Base-by-base conservation (phyloP, 108 stramenopile species). In the Chaetoceros muelleri region DNA sequence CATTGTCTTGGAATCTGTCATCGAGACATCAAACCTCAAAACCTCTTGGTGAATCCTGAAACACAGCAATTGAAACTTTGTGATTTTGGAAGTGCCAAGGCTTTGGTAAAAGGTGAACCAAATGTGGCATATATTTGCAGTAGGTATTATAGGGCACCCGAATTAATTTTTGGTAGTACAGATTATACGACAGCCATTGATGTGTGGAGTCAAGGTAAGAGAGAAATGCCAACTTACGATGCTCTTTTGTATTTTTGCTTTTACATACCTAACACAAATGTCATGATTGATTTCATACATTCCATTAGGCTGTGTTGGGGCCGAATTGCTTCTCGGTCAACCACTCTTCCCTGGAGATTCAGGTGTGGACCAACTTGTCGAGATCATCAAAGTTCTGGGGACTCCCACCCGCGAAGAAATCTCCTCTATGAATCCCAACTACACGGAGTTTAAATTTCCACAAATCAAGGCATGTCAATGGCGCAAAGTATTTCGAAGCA, bases 11-110 rank as follows among this genome's bases (percentile, higher is more conserved):
- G 95, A 10, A 96, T 99, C 55, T 97, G 96, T 72, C 96, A 99
- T 70, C 83, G 98, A 8, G 98, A 99, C 76, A 97, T 99, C 65
- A 99, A 99, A 80, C 98, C 98, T 24, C 98, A 99, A 62, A 99
- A 99, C 65, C 65, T 99, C 40, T 70, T 99, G 46, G 88, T 99
- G 50, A 85, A 99, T 65, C 95, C 98, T 10, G 72, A 71, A 28
- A 90, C 81, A 30, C 95, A 96, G 51, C 82, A 95, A 48, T 70
- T 99, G 40, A 99, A 99, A 62, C 76, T 99, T 5, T 98, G 96
- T 69, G 98, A 99, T 77, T 99, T 99, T 74, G 98, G 98, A 19
- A 86, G 84, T 46, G 96, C 98, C 53, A 99, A 99, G 71, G 79
- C 87, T 0, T 67, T 99, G 25, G 95, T 96, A 13, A 71, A 57